A percentile compares a stretch with the other conserved stretches of the same genome.
These are phyloP conservation scores for Leccinum aurantiacum DNA, from an alignment of 768 basidiomycete species.

Conservation along the genomic window DNA sequence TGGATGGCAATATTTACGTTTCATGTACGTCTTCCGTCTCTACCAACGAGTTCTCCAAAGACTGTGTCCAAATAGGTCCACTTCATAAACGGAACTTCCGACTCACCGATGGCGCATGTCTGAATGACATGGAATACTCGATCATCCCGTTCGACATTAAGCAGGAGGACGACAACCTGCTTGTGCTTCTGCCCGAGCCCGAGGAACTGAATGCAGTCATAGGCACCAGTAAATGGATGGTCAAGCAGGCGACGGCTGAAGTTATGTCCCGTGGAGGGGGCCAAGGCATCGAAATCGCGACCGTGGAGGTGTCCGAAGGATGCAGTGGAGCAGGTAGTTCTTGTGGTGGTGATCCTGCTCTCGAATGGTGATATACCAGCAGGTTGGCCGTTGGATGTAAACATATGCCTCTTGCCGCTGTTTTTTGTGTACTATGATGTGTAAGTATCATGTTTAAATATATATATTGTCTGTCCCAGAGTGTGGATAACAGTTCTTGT, in stretches of 20 bases:
- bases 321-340: not conserved
- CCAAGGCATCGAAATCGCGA: constrained; percentile 38
- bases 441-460: not conserved
- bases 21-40: constrained; percentile 39
- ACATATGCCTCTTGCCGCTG: not conserved
- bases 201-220: constrained; percentile 59
- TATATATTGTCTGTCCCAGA: too few species aligned
- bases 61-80: constrained; percentile 40
- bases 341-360: not conserved
- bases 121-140: constrained; percentile 58
- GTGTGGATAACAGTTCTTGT: too few species aligned
- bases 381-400: not conserved
- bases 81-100: constrained; percentile 69
- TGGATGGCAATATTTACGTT: constrained; percentile 49
- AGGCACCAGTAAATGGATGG: constrained; percentile 65
- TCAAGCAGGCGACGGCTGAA: constrained; percentile 50
- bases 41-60: not conserved
- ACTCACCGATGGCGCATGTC: constrained; percentile 53
- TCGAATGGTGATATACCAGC: not conserved
- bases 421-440: not conserved
- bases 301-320: not conserved
- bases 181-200: constrained; percentile 51
- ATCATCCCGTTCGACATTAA: constrained; percentile 63
- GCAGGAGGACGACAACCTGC: constrained; percentile 42
- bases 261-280: constrained; percentile 30